Base-by-base conservation (phyloP, 2,329 filamentous ascomycete species). In the Exophiala mesophila region DNA sequence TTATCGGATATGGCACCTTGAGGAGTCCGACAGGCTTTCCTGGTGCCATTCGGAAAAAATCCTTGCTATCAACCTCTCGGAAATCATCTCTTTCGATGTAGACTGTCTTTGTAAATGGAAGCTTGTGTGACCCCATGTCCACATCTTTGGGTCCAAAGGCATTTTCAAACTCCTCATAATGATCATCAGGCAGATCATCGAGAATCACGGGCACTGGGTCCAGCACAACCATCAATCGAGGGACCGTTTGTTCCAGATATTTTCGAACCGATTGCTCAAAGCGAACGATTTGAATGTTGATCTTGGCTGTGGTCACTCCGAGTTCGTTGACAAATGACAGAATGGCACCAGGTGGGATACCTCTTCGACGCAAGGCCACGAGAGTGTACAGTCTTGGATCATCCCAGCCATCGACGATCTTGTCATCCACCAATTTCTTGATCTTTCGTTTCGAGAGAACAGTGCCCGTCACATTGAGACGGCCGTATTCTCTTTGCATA, bases 301-400 rank as follows among this genome's bases (percentile, higher is more conserved):
- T 85, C 39, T 79, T 78, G 28, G 82, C 76, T 24, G 88, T 94
- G 0, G 89, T 94, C 28, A 96, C 88, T 21, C 89, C 90, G 15
- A 96, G 79, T 64, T 95, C 88, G 54, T 88, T 87, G 45, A 96
- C 81, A 57, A 96, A 97, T 41, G 86, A 83, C 44, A 95, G 77
- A 47, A 96, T 85, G 2, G 88, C 89, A 17, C 85, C 86, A 0
- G 90, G 88, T 1, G 90, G 90, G 0, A 96, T 78, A 60, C 90
- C 90, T 45, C 89, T 79, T 38, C 90, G 78, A 40, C 86, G 82
- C 36, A 96, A 77, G 1, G 79, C 88, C 47, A 90, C 88, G 13
- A 96, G 71, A 1, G 89, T 95, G 67, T 87, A 95, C 4, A 97
- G 73, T 23, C 90, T 78, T 8, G 90, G 90, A 57, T 96, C 90